Conservation (phyloP, 2,329 filamentous ascomycete species). For the Tolypocladium album region DNA sequence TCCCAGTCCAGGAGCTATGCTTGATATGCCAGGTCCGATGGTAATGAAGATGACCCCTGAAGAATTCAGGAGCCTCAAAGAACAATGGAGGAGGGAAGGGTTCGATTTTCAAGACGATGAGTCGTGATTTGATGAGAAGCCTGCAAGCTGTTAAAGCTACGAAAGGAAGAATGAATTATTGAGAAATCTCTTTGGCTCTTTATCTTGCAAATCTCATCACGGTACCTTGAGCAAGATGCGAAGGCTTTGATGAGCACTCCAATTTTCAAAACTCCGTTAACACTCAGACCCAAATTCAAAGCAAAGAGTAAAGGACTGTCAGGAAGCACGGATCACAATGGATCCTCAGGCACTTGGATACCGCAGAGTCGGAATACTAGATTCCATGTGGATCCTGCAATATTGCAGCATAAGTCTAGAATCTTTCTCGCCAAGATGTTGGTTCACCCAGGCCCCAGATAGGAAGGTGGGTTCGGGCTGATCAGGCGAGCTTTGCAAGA, state of each 20-base stretch:
- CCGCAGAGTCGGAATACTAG: neutral
- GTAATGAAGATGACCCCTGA: neutral
- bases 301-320: neutral
- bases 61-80: neutral
- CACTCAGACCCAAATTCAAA: neutral
- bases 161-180: neutral
- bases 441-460: neutral
- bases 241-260: neutral
- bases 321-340: neutral
- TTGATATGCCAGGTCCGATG: neutral
- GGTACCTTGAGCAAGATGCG: neutral
- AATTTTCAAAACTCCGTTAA: neutral
- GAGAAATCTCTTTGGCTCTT: neutral
- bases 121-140: neutral
- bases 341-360: neutral
- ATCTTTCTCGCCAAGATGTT: neutral
- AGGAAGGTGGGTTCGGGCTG: neutral
- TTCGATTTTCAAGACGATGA: neutral
- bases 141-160: neutral
- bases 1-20: neutral
- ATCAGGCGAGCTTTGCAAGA: neutral
- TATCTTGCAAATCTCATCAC: neutral
- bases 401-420: neutral
- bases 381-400: neutral
- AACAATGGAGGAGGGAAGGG: neutral